phyloP scores from a whole-genome alignment of 2,329 filamentous ascomycete genomes.

The Chrysoporthe cubensis region DNA sequence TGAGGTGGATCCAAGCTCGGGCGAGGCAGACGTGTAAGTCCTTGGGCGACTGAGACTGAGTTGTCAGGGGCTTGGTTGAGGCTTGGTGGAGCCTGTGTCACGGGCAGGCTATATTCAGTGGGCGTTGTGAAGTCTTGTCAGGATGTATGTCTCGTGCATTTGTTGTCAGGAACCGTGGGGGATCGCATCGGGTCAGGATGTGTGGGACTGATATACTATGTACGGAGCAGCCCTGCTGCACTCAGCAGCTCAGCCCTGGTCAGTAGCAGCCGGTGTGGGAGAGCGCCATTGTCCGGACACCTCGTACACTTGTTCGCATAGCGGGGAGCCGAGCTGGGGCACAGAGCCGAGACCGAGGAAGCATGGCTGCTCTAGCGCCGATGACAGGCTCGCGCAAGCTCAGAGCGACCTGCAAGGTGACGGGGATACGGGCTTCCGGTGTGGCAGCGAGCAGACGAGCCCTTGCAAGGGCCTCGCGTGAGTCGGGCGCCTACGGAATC shows the following conservation, averaged over 20 bases:
- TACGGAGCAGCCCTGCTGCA: conserved; percentile 3
- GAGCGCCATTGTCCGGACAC: conserved; percentile 6
- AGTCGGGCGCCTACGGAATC: conserved; percentile 25
- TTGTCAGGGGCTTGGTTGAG: conserved; percentile 10
- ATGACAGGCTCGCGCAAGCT: background rate
- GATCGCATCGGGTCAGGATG: conserved; percentile 3
- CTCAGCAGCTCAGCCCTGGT: background rate
- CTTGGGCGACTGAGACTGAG: conserved; percentile 13
- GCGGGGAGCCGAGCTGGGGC: conserved; percentile 8
- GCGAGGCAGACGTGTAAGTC: conserved; percentile 13
- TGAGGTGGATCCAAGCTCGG: conserved; percentile 20
- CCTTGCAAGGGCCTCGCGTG: conserved; percentile 17
- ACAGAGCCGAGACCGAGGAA: conserved; percentile 22
- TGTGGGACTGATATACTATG: conserved; percentile 21
- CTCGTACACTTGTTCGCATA: background rate
- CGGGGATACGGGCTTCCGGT: background rate
- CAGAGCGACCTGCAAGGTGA: conserved; percentile 17
- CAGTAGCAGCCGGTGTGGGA: conserved; percentile 7
- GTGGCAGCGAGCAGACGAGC: conserved; percentile 1
- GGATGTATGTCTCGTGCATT: background rate
- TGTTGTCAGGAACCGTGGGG: background rate
- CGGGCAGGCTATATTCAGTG: conserved; percentile 10
- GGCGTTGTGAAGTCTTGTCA: background rate
- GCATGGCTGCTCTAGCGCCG: background rate
- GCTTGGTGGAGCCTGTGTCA: conserved; percentile 21